Percentiles rank a stretch among this genome's conserved stretches.
phyloP scores from a whole-genome alignment of 1,139 yeast genomes.

The Yamadazyma aaseri region DNA sequence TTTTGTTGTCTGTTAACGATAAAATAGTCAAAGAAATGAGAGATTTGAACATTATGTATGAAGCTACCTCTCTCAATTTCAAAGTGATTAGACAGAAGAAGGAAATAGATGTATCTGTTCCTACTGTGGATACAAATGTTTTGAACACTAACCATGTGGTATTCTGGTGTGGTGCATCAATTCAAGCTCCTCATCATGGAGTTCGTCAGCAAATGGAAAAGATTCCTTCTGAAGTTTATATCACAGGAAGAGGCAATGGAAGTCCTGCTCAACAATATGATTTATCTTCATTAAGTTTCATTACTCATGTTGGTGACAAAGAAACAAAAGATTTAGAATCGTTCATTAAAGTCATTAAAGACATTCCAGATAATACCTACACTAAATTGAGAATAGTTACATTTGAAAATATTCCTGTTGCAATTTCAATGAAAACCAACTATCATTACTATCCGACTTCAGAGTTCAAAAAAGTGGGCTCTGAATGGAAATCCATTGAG shows the following conservation, averaged over 20 bases:
- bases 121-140: constrained; percentile 57
- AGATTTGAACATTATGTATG: constrained; percentile 59
- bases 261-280: constrained; percentile 87
- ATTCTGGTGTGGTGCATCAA: constrained; percentile 77
- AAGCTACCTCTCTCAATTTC: constrained; percentile 48
- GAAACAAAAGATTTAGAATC: constrained; percentile 68
- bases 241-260: constrained; percentile 69
- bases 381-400: constrained; percentile 79
- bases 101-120: constrained; percentile 55
- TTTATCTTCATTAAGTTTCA: constrained; percentile 76
- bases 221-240: constrained; percentile 81
- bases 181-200: constrained; percentile 54
- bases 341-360: constrained; percentile 61
- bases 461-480: constrained; percentile 51
- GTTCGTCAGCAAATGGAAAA: constrained; percentile 67
- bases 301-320: constrained; percentile 82
- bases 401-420: constrained; percentile 82
- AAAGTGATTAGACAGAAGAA: constrained; percentile 59
- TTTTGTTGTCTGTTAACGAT: constrained; percentile 68
- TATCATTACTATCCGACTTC: constrained; percentile 89
- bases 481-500: constrained; percentile 53
- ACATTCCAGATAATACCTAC: constrained; percentile 75
- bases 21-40: constrained; percentile 62
- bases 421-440: constrained; percentile 81
- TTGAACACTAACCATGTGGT: constrained; percentile 67